phyloP scores from a whole-genome alignment of 306 rosid genomes.

The Ceratonia siliqua region DNA sequence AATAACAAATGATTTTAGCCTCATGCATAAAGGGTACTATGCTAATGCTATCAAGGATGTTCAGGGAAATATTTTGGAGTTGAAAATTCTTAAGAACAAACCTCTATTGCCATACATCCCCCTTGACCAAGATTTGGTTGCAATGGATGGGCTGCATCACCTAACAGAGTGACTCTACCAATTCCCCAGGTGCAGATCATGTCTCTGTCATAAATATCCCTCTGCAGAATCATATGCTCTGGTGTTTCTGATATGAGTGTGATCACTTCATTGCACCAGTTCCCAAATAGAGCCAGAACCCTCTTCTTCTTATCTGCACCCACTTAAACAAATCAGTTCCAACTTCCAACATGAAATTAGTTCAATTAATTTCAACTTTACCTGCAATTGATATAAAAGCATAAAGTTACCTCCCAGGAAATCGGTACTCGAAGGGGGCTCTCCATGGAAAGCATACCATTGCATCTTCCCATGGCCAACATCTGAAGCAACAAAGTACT shows the following conservation, averaged over 20 bases:
- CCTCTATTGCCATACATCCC: slow-evolving; percentile 57
- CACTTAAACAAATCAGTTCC: background rate
- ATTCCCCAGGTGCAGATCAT: slow-evolving; percentile 44
- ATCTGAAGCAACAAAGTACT: slow-evolving; percentile 51
- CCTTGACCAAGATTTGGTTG: slow-evolving; percentile 57
- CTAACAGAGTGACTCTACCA: slow-evolving; percentile 49
- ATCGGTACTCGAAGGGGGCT: slow-evolving; percentile 35
- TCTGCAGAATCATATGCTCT: slow-evolving; percentile 43
- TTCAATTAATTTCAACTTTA: slow-evolving; percentile 16
- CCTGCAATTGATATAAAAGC: background rate
- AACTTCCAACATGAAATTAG: background rate
- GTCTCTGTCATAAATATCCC: slow-evolving; percentile 54
- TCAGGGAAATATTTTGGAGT: background rate
- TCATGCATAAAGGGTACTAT: too few species aligned
- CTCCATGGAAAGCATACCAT: slow-evolving; percentile 54
- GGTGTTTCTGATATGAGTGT: slow-evolving; percentile 46
- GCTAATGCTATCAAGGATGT: background rate
- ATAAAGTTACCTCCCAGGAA: slow-evolving; percentile 30
- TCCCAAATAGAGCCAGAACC: slow-evolving; percentile 37
- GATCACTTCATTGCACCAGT: slow-evolving; percentile 49
- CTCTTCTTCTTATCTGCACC: slow-evolving; percentile 46
- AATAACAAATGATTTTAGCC: too few species aligned
- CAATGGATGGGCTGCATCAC: slow-evolving; percentile 58
- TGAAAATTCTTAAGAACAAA: background rate
- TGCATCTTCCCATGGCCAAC: slow-evolving; percentile 55